Conservation (phyloP, 805 yeast genomes). For the Kluyveromyces starmeri region DNA sequence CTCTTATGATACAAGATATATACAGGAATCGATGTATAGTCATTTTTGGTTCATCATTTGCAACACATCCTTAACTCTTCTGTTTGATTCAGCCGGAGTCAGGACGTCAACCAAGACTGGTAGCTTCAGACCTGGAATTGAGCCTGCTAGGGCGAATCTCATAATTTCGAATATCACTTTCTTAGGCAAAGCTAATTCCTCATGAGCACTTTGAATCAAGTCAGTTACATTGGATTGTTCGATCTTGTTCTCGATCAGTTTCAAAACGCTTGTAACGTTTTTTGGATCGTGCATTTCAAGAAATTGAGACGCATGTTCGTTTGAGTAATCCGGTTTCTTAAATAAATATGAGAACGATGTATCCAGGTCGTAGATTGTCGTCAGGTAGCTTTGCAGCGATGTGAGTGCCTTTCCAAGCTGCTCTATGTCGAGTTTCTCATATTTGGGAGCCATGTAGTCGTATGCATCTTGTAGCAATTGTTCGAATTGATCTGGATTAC, state of each 20-base stretch:
- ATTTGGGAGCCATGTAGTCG: constrained; percentile 12
- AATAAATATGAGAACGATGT: constrained; percentile 43
- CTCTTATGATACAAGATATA: too few species aligned
- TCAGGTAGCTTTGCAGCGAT: constrained; percentile 40
- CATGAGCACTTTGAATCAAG: constrained; percentile 7
- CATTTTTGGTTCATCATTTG: not conserved
- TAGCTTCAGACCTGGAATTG: constrained; percentile 59
- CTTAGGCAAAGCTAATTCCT: constrained; percentile 10
- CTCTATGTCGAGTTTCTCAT: constrained; percentile 18
- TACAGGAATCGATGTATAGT: not conserved
- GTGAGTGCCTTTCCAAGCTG: constrained; percentile 35
- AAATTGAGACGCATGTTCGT: constrained; percentile 27
- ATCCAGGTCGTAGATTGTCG: constrained; percentile 45
- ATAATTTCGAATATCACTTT: constrained; percentile 46
- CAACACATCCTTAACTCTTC: constrained; percentile 23
- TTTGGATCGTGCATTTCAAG: constrained; percentile 13
- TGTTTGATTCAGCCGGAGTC: constrained; percentile 35
- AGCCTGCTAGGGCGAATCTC: constrained; percentile 64
- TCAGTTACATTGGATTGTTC: constrained; percentile 6
- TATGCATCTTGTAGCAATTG: constrained; percentile 30
- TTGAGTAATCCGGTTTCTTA: constrained; percentile 21
- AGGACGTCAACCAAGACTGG: constrained; percentile 48
- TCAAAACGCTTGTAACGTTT: constrained; percentile 11
- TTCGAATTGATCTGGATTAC: constrained; percentile 29
- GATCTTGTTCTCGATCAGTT: constrained; percentile 8